Conservation (phyloP, 2,329 filamentous ascomycete genomes). For the Geosmithia putterillii region DNA sequence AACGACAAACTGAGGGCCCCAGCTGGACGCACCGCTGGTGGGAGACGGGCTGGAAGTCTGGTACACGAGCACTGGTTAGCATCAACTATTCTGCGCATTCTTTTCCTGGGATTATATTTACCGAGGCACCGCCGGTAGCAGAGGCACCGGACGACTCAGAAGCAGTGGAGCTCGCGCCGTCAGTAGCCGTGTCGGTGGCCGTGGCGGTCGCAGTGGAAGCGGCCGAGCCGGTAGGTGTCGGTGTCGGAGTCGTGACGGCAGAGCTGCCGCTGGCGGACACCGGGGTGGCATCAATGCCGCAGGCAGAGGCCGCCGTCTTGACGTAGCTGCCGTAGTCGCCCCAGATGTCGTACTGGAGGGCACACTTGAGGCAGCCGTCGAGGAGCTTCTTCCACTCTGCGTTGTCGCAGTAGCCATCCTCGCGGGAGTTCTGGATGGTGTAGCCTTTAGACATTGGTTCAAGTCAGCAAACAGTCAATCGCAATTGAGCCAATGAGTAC, state of each 20-base stretch:
- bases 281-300: constrained; percentile 16
- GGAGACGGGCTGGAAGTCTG: constrained; percentile 1
- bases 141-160: neutral
- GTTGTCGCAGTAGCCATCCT: constrained; percentile 17
- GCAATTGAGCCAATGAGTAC: neutral
- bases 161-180: constrained; percentile 4
- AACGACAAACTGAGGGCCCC: constrained; percentile 3
- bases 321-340: constrained; percentile 26
- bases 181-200: constrained; percentile 4
- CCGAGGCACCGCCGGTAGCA: too few relatives aligned
- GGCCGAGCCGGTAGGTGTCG: constrained; percentile 5
- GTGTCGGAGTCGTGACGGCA: constrained; percentile 1
- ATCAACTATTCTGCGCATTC: too few relatives aligned
- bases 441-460: constrained; percentile 9
- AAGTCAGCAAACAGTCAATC: neutral
- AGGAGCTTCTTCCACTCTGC: constrained; percentile 26
- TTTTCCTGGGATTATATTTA: too few relatives aligned
- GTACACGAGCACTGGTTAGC: neutral
- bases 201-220: constrained; percentile 2
- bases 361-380: constrained; percentile 30
- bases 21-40: constrained; percentile 3
- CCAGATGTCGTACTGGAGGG: constrained; percentile 29
- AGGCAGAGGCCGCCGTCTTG: constrained; percentile 19
- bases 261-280: constrained; percentile 6
- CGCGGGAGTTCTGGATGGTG: constrained; percentile 12